Conservation (phyloP, 2,329 filamentous ascomycete species). For the Nannizzia gypsea region DNA sequence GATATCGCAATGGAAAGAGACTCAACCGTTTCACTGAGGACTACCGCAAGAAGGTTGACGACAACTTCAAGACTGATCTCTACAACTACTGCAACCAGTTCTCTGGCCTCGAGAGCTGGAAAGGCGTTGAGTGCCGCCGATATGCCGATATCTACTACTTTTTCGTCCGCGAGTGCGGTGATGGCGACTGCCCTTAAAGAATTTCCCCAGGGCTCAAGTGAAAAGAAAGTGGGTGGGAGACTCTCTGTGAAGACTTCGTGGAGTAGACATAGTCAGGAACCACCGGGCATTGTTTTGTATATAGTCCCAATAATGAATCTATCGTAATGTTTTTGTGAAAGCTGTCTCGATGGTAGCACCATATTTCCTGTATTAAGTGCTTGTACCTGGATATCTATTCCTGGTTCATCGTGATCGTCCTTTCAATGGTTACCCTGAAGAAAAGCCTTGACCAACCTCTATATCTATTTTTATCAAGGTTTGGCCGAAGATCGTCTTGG, state of each 20-base stretch:
- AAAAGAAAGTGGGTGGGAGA: not conserved
- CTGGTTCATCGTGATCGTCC: not conserved
- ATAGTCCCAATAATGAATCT: not conserved
- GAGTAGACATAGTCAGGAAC: not conserved
- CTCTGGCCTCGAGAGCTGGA: not conserved
- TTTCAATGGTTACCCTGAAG: not conserved
- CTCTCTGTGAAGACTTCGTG: not conserved
- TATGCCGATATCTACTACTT: constrained; percentile 11
- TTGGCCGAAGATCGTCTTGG: not conserved
- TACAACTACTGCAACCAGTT: constrained; percentile 9
- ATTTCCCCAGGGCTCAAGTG: not conserved
- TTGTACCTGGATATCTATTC: too few relatives aligned
- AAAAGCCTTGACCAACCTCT: not conserved
- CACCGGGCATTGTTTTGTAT: not conserved
- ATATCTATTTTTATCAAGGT: not conserved
- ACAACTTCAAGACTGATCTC: constrained; percentile 37
- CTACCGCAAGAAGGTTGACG: constrained; percentile 37
- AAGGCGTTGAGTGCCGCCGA: constrained; percentile 6
- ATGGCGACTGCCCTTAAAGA: constrained; percentile 6
- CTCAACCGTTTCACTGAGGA: constrained; percentile 38
- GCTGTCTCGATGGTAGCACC: not conserved
- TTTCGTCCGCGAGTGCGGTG: constrained; percentile 10
- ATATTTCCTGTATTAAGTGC: not conserved
- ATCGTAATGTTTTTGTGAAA: not conserved
- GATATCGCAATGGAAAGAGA: constrained; percentile 42